phyloP scores from a whole-genome alignment of 2,329 filamentous ascomycete genomes.

The Talaromyces albobiverticillius region DNA sequence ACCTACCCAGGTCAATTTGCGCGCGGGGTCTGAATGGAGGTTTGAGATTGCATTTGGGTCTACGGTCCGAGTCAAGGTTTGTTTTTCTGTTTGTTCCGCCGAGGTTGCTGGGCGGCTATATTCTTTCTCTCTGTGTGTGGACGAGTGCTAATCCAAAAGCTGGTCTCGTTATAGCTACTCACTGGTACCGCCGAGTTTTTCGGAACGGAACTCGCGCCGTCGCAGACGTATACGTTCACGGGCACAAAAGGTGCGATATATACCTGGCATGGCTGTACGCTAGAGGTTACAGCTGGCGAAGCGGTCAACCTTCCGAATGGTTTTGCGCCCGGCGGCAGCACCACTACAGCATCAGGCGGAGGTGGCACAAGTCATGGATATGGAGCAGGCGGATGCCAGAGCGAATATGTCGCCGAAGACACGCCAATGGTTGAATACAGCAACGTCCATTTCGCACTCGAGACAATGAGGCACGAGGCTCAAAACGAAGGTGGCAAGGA shows the following conservation, averaged over 20 bases:
- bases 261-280: slow-evolving; percentile 84
- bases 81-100: slow-evolving; percentile 11
- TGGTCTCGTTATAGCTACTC: slow-evolving; percentile 54
- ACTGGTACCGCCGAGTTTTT: slow-evolving; percentile 89
- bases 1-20: slow-evolving; percentile 52
- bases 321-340: slow-evolving; percentile 23
- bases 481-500: slow-evolving; percentile 45
- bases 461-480: slow-evolving; percentile 65
- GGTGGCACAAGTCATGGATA: slow-evolving; percentile 57
- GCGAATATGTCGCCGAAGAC: slow-evolving; percentile 70
- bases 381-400: slow-evolving; percentile 60
- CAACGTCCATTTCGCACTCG: slow-evolving; percentile 85
- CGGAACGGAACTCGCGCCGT: slow-evolving; percentile 84
- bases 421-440: slow-evolving; percentile 77
- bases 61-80: slow-evolving; percentile 53
- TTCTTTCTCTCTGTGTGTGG: too few relatives aligned
- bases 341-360: slow-evolving; percentile 23
- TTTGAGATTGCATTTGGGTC: slow-evolving; percentile 65
- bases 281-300: slow-evolving; percentile 69
- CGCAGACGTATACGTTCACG: slow-evolving; percentile 75
- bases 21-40: slow-evolving; percentile 71
- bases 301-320: slow-evolving; percentile 40
- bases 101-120: neutral
- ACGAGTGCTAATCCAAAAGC: neutral
- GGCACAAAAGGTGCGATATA: slow-evolving; percentile 84